Base-by-base conservation (phyloP, 352 stramenopile genomes). In the Globisporangium yorkense region DNA sequence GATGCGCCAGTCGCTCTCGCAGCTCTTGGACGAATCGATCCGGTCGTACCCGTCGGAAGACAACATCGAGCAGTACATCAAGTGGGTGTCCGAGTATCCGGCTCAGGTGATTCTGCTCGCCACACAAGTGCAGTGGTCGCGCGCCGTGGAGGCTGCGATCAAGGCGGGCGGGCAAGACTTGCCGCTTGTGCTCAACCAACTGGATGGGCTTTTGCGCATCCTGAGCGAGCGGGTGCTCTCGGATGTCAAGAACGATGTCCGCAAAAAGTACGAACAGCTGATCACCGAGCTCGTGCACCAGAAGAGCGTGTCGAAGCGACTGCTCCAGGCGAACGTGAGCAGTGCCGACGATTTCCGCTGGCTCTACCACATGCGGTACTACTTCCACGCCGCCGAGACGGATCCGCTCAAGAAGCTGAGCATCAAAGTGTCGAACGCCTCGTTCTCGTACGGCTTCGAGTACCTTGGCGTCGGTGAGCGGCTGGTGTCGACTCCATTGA, bases 211-310 rank as follows among this genome's bases (percentile, higher is more conserved):
- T 37, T 75, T 99, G 35, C 80, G 97, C 56, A 88, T 99, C 52
- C 92, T 99, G 73, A 98, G 96, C 46, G 94, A 98, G 69, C 96
- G 94, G 29, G 95, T 99, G 35, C 81, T 98, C 10, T 80, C 85
- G 3, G 94, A 99, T 72, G 79, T 98, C 24, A 96, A 96, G 40
- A 88, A 92, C 31, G 90, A 98, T 58, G 86, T 97, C 16, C 85
- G 96, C 16, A 98, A 97, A 73, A 99, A 99, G 72, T 99, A 99
- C 67, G 97, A 99, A 59, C 98, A 99, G 71, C 83, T 99, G 12
- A 99, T 99, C 68, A 99, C 97, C 12, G 98, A 99, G 70, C 84
- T 99, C n/a, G 97, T 99, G 20, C 97, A 99, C 63, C 96, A 99
- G 63, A 96, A 98, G 58, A 98, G 99, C 71, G 96, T 99, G 27